phyloP scores from a whole-genome alignment of 75 land plant genomes.

The Selaginella tamariscina region DNA sequence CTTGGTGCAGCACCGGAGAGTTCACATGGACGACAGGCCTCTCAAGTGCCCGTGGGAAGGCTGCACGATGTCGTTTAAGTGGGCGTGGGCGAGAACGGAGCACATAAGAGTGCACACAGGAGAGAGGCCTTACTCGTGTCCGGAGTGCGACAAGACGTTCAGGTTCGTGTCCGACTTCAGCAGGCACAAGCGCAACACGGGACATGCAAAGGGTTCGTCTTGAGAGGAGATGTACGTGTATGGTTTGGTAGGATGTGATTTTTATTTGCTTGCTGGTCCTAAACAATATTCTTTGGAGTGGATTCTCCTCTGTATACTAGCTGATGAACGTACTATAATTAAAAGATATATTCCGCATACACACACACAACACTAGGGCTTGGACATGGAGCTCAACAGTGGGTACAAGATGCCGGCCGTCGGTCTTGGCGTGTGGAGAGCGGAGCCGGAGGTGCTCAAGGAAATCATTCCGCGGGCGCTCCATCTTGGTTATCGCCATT shows the following conservation, averaged over 20 bases:
- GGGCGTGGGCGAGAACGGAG: slow-evolving; percentile 99
- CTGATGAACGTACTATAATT: neutral
- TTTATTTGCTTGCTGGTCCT: neutral
- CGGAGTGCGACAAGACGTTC: slow-evolving; percentile 91
- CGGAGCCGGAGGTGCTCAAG: slow-evolving; percentile 47
- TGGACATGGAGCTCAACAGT: slow-evolving; percentile 40
- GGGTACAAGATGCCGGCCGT: slow-evolving; percentile 77
- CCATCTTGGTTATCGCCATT: slow-evolving; percentile 81
- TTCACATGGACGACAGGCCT: slow-evolving; percentile 86
- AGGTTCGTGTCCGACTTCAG: slow-evolving; percentile 98
- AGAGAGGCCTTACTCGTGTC: slow-evolving; percentile 78
- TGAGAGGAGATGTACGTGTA: no score
- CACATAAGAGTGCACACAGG: slow-evolving; percentile 97
- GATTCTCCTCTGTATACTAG: neutral
- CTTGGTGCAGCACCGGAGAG: slow-evolving; percentile 77
- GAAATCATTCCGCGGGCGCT: slow-evolving; percentile 65
- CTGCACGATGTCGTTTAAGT: slow-evolving; percentile 90
- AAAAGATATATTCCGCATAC: neutral
- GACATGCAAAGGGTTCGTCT: slow-evolving; percentile 35
- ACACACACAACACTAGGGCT: neutral
- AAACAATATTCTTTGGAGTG: neutral
- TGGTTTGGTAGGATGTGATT: no score
- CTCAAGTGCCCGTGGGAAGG: slow-evolving; percentile 98
- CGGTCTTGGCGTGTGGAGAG: slow-evolving; percentile 89
- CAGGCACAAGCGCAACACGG: slow-evolving; percentile 96